Evolutionary conservation across 176 grass and related monocot species (phyloP), one percentile per base, ranked within the genome.

Genomic region (Carex parvula): DNA sequence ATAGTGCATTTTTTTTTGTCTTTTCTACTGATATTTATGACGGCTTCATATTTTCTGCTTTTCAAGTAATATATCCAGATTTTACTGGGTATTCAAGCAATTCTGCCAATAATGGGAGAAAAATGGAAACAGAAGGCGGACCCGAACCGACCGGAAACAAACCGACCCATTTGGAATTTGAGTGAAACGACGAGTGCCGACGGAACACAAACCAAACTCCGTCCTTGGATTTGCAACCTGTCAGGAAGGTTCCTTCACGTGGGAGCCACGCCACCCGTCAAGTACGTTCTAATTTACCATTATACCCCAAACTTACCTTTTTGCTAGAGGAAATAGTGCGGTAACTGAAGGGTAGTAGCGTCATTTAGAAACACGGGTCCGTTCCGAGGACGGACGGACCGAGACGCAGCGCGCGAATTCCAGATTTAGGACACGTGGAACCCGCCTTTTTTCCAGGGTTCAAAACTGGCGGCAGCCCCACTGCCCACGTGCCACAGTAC

Each of bases 231-330:
- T 80, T 80, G 53, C 29, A 81, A 81, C 79, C 17, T 81, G 79
- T 81, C 79, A 81, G 57, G 79, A 81, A 81, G 59, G 55, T 81
- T 81, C 79, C 79, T 64, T 81, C 55, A 61, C 79, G 79, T 81
- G 57, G 58, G 58, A 32, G 17, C 59, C 79, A 81, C 79, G 55
- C 57, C 5, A 63, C 32, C 8, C 7, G 1, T 46, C 79, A 12
- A 60, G 48, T 56, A 32, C 72, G 2, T 32, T 35, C 9, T 13
- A 0, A 0, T 5, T 80, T 80, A 33, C 78, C 14, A 18, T 62
- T 42, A 17, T 80, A 62, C 55, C 54, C 58, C 16, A 15, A 8
- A 12, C 33, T 71, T 0, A 2, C 71, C 1, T 14, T 12, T 7
- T 46, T 5, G 20, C 67, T 20, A 2, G 32, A 68, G 12, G 33